A percentile compares a stretch with the other conserved stretches of the same genome.
These are phyloP conservation scores for Penicillium manginii DNA, from an alignment of 495 filamentous ascomycete species.

Conservation along the genomic window DNA sequence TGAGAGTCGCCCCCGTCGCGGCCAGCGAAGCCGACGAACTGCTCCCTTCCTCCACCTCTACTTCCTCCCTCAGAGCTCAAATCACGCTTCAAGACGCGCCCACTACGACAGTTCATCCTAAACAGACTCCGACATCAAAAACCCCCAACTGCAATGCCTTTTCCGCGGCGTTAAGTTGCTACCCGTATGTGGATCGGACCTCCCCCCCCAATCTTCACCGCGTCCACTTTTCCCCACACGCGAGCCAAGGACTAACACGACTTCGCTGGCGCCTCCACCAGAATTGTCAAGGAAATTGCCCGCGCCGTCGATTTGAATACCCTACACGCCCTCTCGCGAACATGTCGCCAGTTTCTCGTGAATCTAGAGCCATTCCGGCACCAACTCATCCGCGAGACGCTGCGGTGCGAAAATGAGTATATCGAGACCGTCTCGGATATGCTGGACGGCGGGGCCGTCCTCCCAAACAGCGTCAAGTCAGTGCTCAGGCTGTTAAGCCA, in stretches of 20 bases:
- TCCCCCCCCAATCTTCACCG: not conserved
- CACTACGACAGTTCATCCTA: not conserved
- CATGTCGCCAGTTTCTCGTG: constrained; percentile 76
- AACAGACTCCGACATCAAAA: not conserved
- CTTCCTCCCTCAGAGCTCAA: constrained; percentile 21
- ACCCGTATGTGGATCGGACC: constrained; percentile 66
- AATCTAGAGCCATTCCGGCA: constrained; percentile 76
- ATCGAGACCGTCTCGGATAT: constrained; percentile 46
- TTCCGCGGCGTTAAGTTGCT: constrained; percentile 81
- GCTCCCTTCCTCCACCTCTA: constrained; percentile 10
- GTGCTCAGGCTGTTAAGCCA: constrained; percentile 40
- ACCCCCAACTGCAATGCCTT: constrained; percentile 72
- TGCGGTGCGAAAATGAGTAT: constrained; percentile 77
- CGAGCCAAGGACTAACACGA: not conserved
- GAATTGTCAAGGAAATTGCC: constrained; percentile 76
- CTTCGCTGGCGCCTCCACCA: not conserved
- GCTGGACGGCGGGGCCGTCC: constrained; percentile 34
- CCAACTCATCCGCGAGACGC: constrained; percentile 69
- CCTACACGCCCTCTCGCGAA: constrained; percentile 76
- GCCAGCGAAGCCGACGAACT: constrained; percentile 12
- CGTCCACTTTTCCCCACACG: constrained; percentile 1
- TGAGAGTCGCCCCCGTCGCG: constrained; percentile 24
- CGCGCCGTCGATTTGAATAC: constrained; percentile 81
- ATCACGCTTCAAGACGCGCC: constrained; percentile 24
- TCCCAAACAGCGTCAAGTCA: constrained; percentile 42